Evolutionary conservation across 2,329 filamentous ascomycete species (phyloP).

Genomic region (Aspergillus fischeri): DNA sequence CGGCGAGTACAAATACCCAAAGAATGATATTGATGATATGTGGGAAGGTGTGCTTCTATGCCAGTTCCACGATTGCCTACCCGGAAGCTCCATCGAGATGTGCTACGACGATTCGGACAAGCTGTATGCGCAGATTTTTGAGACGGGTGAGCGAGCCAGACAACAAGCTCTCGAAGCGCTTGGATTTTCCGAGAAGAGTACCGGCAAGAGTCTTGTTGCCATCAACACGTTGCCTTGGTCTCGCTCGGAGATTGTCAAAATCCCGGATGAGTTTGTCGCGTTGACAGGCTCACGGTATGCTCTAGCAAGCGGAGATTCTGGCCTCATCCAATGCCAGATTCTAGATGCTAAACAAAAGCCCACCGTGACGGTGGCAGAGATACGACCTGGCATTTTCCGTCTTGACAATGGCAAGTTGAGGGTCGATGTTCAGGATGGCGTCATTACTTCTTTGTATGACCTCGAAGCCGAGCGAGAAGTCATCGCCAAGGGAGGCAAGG

Average conservation of each 20-base stretch:
- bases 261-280: slow-evolving; percentile 44
- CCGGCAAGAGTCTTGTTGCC: slow-evolving; percentile 51
- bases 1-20: slow-evolving; percentile 77
- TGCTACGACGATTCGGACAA: slow-evolving; percentile 94
- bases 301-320: slow-evolving; percentile 46
- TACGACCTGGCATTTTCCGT: slow-evolving; percentile 62
- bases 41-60: slow-evolving; percentile 91
- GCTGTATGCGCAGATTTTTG: slow-evolving; percentile 79
- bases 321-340: slow-evolving; percentile 36
- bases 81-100: slow-evolving; percentile 94
- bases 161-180: slow-evolving; percentile 66
- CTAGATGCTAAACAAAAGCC: slow-evolving; percentile 19
- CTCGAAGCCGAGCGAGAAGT: slow-evolving; percentile 69
- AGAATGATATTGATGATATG: slow-evolving; percentile 88
- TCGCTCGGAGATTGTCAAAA: slow-evolving; percentile 67
- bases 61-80: slow-evolving; percentile 96
- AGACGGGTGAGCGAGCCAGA: slow-evolving; percentile 68
- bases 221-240: slow-evolving; percentile 87
- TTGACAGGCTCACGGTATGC: slow-evolving; percentile 33
- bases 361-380: slow-evolving; percentile 48
- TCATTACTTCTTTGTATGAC: slow-evolving; percentile 82
- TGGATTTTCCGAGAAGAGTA: slow-evolving; percentile 52
- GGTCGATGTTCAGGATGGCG: slow-evolving; percentile 68
- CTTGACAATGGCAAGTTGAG: slow-evolving; percentile 73
- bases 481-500: slow-evolving; percentile 67